Evolutionary conservation across 2,329 filamentous ascomycete species (phyloP), one percentile per base, ranked within the genome.

Genomic region (Colletotrichum sidae): DNA sequence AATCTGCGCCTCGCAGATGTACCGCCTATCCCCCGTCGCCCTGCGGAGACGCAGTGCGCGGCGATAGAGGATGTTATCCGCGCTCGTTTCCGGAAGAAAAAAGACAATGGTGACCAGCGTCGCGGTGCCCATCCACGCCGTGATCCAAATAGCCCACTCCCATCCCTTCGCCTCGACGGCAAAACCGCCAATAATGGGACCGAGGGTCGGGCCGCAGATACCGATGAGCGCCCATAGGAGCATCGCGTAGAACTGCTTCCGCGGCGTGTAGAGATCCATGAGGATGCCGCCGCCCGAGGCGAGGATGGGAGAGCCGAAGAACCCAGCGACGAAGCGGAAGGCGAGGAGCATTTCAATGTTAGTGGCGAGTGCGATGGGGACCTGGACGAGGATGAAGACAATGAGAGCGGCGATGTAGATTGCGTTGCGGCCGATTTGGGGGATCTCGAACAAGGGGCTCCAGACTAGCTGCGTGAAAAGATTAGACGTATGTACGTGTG

Each of bases 11-110:
- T 46, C 60, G 38, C 55, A 62, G 11, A 53, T 55, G 6, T 67
- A 60, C 2, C 38, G 60, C 5, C 8, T 8, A 39, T 72, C 67
- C 3, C 69, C 68, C 0, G 68, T 72, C 0, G 53, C 44, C 34
- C 59, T 58, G 8, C 70, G 54, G 3, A 73, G 41, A 4, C 72
- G 60, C 38, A 65, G 60, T 2, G 70, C 64, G 8, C 71, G 59
- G 5, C 66, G 57, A 35, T 69, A 69, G 2, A 73, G 35, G 6
- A 73, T 73, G 4, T 72, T 73, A 8, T 65, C 55, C 1, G 70
- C 52, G 3, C 57, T 70, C 4, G 72, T 73, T 37, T 73, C 72
- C 0, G 72, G 72, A 9, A 73, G 46, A 6, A 71, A 67, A 17
- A 73, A 71, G 34, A 72, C 55, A 7, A 73, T 54, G 6, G 69